Base-by-base conservation (phyloP, 306 rosid genomes). In the Fragaria nilgerrensis region DNA sequence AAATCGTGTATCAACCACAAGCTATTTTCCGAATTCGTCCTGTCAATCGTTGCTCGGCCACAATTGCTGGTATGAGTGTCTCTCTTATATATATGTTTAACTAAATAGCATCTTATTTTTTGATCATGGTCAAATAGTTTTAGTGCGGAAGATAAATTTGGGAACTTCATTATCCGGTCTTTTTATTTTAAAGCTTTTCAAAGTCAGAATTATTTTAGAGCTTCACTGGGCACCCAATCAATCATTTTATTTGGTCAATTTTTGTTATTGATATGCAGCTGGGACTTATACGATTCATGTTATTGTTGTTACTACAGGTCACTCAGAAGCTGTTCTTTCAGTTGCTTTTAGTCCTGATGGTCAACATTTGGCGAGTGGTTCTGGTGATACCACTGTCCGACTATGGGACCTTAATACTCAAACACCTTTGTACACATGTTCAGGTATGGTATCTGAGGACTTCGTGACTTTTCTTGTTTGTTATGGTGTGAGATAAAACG, bases 341-440 rank as follows among this genome's bases (percentile, higher is more conserved):
- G 97, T 95, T 86, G 87, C 99, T 63, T 95, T 95, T 76, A 92
- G 97, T 82, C 97, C 99, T 75, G 97, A 95, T 84, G 94, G 99
- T 69, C 84, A 78, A 45, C 96, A 88, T 62, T 81, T 95, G 85
- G 99, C 97, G 4, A 95, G 97, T 86, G 99, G 97, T 84, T 95
- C 99, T 29, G 97, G 99, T 56, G 97, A 95, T 85, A 85, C 97
- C 44, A 88, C 97, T 49, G 97, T 95, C 84, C 86, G 96, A 50
- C 82, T 95, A 68, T 95, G 99, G 97, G 99, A 95, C 83, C 86
- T 95, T 58, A 79, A 58, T 80, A 95, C 99, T 45, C 99, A 95
- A 82, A 92, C 97, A 22, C 97, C 97, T 2, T 34, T 90, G 81
- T 84, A 68, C 87, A 95, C 97, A 37, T 89, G 99, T 82, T 80